These are phyloP conservation scores for Ceratobasidium theobromae DNA, from an alignment of 1,284 basidiomycete genomes.

Conservation along the genomic window DNA sequence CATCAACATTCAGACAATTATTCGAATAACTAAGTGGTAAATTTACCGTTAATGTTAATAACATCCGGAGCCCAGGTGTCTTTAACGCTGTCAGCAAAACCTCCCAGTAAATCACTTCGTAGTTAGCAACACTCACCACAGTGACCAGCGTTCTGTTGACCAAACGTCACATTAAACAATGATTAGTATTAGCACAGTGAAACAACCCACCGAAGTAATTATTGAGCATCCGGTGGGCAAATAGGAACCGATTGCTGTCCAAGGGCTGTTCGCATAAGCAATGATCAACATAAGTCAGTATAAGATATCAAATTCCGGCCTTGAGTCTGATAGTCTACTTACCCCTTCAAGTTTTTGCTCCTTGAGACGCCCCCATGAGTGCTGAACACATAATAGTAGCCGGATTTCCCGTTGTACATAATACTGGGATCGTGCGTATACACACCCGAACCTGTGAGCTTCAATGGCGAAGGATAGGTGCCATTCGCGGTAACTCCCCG, in stretches of 20 bases:
- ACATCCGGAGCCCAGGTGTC: conserved; percentile 34
- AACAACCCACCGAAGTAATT: conserved; percentile 27
- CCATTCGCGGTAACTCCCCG: not conserved
- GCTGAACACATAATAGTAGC: conserved; percentile 33
- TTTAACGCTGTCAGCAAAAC: not conserved
- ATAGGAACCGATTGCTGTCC: conserved; percentile 31
- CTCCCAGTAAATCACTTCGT: not conserved
- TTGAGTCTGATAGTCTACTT: no score
- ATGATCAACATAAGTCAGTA: not conserved
- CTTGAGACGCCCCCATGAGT: conserved; percentile 33
- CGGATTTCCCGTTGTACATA: conserved; percentile 31
- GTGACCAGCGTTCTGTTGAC: conserved; percentile 30
- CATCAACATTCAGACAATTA: not conserved
- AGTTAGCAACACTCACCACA: conserved; percentile 11
- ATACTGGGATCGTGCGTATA: conserved; percentile 34
- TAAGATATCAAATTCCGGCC: no score
- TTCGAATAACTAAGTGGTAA: not conserved
- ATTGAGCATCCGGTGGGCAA: conserved; percentile 33
- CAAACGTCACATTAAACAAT: not conserved
- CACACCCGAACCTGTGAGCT: conserved; percentile 23
- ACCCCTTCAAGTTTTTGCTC: conserved; percentile 31
- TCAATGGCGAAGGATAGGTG: conserved; percentile 29
- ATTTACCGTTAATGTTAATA: conserved; percentile 28
- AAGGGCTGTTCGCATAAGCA: not conserved
- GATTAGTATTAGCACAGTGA: not conserved